Evolutionary conservation across 257 asterid species (phyloP), one percentile per base, ranked within the genome.

Genomic region (Salvia splendens): DNA sequence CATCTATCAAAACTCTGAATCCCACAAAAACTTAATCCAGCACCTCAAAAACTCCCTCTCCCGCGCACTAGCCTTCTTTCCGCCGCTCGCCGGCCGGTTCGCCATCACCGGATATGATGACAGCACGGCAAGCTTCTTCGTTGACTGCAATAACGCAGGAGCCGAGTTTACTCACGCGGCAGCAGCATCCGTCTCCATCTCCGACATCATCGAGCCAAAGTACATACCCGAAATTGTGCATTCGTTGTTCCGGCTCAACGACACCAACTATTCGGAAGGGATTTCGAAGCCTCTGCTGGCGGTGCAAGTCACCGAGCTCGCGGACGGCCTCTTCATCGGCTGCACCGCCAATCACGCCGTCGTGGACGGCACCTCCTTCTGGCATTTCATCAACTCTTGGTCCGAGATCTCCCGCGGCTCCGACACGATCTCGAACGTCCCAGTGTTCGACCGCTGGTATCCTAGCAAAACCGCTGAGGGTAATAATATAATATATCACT

Each of bases 321-420:
- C 28, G 2, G 86, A 82, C 30, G 86, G 91, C 7, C 32, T 61
- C 14, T 85, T 85, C 35, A 60, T 85, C 6, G 84, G 77, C 1
- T 69, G 73, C 65, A 33, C 81, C 0, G 75, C 76, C 8, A 84
- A 78, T 53, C 90, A 82, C 28, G 40, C 45, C 5, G 48, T 75
- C 0, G 48, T 11, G 0, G 89, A 85, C 11, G 86, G 82, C 1
- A 20, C 56, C 0, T 79, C 81, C 0, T 82, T 82, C 67, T 84
- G 84, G 87, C 85, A 77, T 43, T 80, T 85, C 52, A 38, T 85
- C 59, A 75, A 78, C 51, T 78, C 83, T 1, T 84, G 87, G 87
- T 73, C 84, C 0, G 81, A 84, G 33, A 75, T 84, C 0, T 65
- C 81, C 0, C 77, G 75, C 0, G 91, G 87, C 1, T 28, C n/a